A percentile compares a stretch with the other conserved stretches of the same genome.
phyloP scores from a whole-genome alignment of 176 grass and related monocot genomes.

The Paspalum notatum region DNA sequence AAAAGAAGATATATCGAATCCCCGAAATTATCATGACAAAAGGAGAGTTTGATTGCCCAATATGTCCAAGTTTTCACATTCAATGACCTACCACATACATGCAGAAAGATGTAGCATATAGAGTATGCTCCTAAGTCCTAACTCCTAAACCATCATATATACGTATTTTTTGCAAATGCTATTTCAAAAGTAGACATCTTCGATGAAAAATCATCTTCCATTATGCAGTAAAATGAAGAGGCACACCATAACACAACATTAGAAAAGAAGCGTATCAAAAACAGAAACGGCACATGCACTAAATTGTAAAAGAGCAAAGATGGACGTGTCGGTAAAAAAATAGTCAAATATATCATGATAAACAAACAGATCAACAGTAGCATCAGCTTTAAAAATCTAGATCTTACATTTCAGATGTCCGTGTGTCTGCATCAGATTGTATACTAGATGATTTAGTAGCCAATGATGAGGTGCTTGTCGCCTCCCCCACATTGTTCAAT shows the following conservation, averaged over 20 bases:
- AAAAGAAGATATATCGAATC: constrained; percentile 5
- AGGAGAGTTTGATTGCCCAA: background rate
- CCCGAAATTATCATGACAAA: background rate
- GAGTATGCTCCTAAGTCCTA: background rate
- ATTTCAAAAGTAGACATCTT: constrained; percentile 15
- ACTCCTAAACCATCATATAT: background rate
- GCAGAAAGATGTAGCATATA: background rate
- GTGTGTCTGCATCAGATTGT: constrained; percentile 58
- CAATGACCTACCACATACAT: background rate
- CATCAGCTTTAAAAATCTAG: constrained; percentile 36
- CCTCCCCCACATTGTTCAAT: constrained; percentile 39
- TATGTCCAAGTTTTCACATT: background rate
- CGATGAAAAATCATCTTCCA: background rate
- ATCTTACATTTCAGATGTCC: constrained; percentile 67
- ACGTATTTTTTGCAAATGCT: constrained; percentile 11
- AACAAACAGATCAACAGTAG: constrained; percentile 32
- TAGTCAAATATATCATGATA: constrained; percentile 26
- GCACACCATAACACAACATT: constrained; percentile 8
- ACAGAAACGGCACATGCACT: background rate
- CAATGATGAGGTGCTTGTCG: constrained; percentile 57
- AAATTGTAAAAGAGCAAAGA: constrained; percentile 6
- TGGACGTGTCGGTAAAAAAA: background rate
- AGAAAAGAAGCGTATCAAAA: constrained; percentile 25
- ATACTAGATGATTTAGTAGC: constrained; percentile 63
- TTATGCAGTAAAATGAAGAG: constrained; percentile 10